Evolutionary conservation across 2,329 filamentous ascomycete genomes (phyloP).

Genomic region (Herpomyces periplanetae): DNA sequence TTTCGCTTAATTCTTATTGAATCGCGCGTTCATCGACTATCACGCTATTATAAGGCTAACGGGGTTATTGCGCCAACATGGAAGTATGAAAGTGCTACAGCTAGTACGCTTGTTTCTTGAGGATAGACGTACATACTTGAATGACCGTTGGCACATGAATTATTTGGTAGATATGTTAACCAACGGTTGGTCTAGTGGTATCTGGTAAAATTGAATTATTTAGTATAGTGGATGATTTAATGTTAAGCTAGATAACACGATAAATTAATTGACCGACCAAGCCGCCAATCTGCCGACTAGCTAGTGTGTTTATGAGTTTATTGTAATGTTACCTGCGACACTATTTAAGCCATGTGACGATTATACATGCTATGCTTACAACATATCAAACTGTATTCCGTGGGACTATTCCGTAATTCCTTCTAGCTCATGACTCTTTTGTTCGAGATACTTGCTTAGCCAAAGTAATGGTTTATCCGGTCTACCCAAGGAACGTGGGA

Average conservation of each 20-base stretch:
- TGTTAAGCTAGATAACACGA: background rate
- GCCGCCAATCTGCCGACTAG: background rate
- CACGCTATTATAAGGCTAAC: slow-evolving; percentile 97
- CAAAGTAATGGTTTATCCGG: slow-evolving; percentile 25
- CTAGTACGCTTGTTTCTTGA: slow-evolving; percentile 74
- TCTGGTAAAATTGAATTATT: background rate
- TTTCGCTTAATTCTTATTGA: slow-evolving; percentile 99
- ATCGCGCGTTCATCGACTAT: slow-evolving; percentile 97
- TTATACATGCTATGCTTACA: background rate
- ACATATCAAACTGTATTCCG: background rate
- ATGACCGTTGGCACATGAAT: slow-evolving; percentile 2
- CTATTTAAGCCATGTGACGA: background rate
- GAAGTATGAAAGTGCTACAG: slow-evolving; percentile 95
- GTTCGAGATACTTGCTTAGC: slow-evolving; percentile 26
- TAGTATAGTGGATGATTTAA: background rate
- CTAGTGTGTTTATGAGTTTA: background rate
- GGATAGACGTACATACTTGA: slow-evolving; percentile 5
- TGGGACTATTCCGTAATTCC: slow-evolving; percentile 4
- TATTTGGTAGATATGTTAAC: slow-evolving; percentile 4
- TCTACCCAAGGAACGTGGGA: too few relatives aligned
- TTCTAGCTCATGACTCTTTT: slow-evolving; percentile 24
- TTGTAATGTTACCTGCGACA: background rate
- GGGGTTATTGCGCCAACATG: slow-evolving; percentile 28
- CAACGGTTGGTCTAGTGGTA: background rate
- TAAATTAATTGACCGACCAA: background rate